Evolutionary conservation across 163 green algal genomes (phyloP), one percentile per base, ranked within the genome.

Genomic region (Smithsoniella earleae): DNA sequence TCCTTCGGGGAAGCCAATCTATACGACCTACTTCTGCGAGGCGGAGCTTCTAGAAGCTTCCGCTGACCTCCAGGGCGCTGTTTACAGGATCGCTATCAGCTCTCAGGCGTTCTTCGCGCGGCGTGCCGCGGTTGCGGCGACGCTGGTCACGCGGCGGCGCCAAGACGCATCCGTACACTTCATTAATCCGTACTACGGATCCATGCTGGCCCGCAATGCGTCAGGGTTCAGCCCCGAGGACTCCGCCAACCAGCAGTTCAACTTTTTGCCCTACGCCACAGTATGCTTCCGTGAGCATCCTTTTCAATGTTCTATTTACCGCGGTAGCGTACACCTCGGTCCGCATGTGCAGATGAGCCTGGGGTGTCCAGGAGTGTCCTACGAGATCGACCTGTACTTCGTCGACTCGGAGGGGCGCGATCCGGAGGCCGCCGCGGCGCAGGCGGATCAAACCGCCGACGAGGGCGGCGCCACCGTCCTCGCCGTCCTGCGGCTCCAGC

Each of bases 161-260:
- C 49, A 64, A 27, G 25, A 64, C 25, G 49, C 31, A 25, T 64
- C 49, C 6, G 49, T 64, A 10, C 49, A 64, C 49, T 2, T 64
- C 49, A 64, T 64, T 27, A 64, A 64, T 27, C 49, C 49, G 6
- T 64, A 64, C 49, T 64, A 64, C 49, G 49, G 49, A 25, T 64
- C 49, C 25, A 64, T 64, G 49, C 49, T 64, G 49, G 49, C 49
- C 25, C 49, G 49, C 49, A 64, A 64, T 27, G 33, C 8, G 8
- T 10, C 13, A 27, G 49, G 33, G 49, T 64, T 36, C 13, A 27
- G 33, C 49, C 25, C 8, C 6, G 49, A 25, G 13, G 49, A 64
- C 33, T 25, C 49, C 8, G 49, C 25, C 8, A 64, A 64, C 13
- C 49, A 64, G 49, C 49, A 64, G 1, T 64, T 36, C 13, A 64